Conservation (phyloP, 768 basidiomycete species). For the Lactifluus hygrophoroides region DNA sequence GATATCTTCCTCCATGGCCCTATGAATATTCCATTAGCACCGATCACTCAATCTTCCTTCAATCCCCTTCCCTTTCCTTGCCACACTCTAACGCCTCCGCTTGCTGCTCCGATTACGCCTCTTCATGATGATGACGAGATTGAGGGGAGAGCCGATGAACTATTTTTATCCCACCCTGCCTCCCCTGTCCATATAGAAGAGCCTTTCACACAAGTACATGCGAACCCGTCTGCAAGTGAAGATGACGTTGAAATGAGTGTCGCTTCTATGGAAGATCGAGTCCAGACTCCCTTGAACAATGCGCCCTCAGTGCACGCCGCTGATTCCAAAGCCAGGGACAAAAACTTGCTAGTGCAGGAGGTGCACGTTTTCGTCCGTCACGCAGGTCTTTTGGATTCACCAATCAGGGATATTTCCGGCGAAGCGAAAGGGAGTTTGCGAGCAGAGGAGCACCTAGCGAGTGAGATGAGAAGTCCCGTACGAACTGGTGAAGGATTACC, state of each 20-base stretch:
- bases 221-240: too few species aligned
- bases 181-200: not conserved
- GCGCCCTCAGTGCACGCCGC: not conserved
- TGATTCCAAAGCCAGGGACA: not conserved
- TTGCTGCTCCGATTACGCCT: conserved; percentile 9
- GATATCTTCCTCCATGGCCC: too few species aligned
- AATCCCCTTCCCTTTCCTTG: too few species aligned
- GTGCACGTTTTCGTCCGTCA: not conserved
- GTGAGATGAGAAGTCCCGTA: not conserved
- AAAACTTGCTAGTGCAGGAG: not conserved
- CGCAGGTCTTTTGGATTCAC: not conserved
- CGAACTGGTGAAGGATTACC: not conserved
- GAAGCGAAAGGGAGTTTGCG: not conserved
- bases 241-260: too few species aligned
- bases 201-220: not conserved
- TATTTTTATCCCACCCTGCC: not conserved
- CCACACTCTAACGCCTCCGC: conserved; percentile 13
- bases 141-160: too few species aligned
- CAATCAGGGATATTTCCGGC: not conserved
- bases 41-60: too few species aligned
- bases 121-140: conserved; percentile 2
- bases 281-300: not conserved
- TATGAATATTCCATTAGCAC: too few species aligned
- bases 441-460: not conserved
- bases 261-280: too few species aligned